These are phyloP conservation scores for Rhododendron vialii DNA, from an alignment of 148 eudicot genomes.

Conservation along the genomic window DNA sequence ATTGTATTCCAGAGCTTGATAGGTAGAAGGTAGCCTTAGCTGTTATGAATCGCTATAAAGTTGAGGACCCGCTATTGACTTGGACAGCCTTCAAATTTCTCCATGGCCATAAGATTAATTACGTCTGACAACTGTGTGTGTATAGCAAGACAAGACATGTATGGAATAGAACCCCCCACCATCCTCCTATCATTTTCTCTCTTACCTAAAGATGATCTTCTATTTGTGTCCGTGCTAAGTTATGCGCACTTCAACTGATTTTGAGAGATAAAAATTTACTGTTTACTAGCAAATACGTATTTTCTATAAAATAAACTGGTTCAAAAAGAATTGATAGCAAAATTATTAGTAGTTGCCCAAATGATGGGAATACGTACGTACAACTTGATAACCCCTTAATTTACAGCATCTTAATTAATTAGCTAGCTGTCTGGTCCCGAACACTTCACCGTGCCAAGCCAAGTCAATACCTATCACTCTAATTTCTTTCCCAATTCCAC, in stretches of 20 bases:
- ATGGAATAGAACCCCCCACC: not conserved
- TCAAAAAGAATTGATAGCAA: not conserved
- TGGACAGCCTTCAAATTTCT: not conserved
- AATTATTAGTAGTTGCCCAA: not conserved
- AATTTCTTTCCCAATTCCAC: not conserved
- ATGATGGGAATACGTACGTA: not conserved
- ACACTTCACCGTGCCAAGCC: not conserved
- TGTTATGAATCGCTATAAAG: not conserved
- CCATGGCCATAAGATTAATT: not conserved
- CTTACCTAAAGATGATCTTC: not conserved
- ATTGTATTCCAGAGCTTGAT: not conserved
- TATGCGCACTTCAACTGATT: no score
- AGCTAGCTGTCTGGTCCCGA: conserved; percentile 1
- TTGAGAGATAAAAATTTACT: not conserved
- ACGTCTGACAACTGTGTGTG: not conserved
- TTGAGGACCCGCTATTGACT: not conserved
- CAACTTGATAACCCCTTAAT: not conserved
- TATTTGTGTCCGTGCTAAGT: not conserved
- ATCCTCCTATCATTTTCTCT: not conserved
- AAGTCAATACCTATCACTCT: conserved; percentile 1
- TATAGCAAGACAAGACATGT: not conserved
- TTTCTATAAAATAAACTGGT: no score
- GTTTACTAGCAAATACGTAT: not conserved
- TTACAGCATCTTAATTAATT: not conserved
- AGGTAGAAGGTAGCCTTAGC: not conserved